Conservation (phyloP, 208 protist species). For the Porcisia deanei region DNA sequence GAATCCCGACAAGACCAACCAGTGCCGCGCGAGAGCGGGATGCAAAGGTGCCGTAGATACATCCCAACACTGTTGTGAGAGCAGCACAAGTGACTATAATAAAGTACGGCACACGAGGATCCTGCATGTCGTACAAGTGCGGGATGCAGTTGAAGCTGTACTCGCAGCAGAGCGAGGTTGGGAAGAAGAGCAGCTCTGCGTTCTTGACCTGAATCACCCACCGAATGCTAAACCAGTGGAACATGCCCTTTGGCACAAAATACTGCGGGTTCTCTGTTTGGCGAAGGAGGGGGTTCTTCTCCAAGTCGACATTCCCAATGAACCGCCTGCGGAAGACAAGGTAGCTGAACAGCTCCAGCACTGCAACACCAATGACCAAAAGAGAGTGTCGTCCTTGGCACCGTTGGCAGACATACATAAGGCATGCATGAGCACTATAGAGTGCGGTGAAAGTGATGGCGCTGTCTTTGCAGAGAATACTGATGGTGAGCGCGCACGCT, state of each 20-base stretch:
- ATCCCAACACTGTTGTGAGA: not conserved
- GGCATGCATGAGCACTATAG: slow-evolving; percentile 49
- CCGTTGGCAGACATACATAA: slow-evolving; percentile 33
- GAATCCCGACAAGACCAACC: slow-evolving; percentile 26
- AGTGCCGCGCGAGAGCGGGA: slow-evolving; percentile 17
- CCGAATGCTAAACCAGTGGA: slow-evolving; percentile 48
- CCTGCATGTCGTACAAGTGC: slow-evolving; percentile 34
- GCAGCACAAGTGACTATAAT: slow-evolving; percentile 16
- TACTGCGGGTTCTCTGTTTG: slow-evolving; percentile 87
- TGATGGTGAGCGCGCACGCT: slow-evolving; percentile 10
- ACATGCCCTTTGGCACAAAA: slow-evolving; percentile 39
- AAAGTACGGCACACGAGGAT: slow-evolving; percentile 44
- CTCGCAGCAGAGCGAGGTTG: slow-evolving; percentile 79
- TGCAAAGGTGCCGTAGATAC: slow-evolving; percentile 26
- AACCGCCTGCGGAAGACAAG: slow-evolving; percentile 45
- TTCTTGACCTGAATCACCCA: slow-evolving; percentile 81
- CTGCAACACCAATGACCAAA: slow-evolving; percentile 17
- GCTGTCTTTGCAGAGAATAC: slow-evolving; percentile 74
- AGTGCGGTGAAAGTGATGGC: slow-evolving; percentile 73
- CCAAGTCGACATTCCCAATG: slow-evolving; percentile 56
- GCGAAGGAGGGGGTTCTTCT: slow-evolving; percentile 49
- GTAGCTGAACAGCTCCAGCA: slow-evolving; percentile 43
- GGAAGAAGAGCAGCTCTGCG: slow-evolving; percentile 82
- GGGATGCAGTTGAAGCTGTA: slow-evolving; percentile 92
- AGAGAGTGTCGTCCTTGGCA: slow-evolving; percentile 13